Evolutionary conservation across 2,329 filamentous ascomycete genomes (phyloP), one percentile per base, ranked within the genome.

Genomic region (Colletotrichum caudatum): DNA sequence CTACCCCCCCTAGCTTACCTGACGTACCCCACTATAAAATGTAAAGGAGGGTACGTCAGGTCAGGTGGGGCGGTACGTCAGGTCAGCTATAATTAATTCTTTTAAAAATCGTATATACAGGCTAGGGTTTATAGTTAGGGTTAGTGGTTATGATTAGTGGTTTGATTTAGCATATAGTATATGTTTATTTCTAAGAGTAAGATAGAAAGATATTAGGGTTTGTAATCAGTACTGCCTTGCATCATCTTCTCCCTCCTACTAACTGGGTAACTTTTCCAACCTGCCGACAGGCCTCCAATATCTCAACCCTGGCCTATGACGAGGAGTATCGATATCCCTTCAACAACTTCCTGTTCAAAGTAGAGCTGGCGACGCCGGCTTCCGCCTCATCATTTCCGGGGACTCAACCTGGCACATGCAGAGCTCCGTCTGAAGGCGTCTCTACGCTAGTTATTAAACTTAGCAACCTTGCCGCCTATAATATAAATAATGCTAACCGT

Each of bases 281-380:
- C 7, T 44, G 58, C 58, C 18, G 20, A 20, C 20, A 72, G 74
- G 5, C 70, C 11, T 57, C 70, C 12, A 53, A 71, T 18, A 54
- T 76, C 39, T 68, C 75, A 2, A 69, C 76, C 14, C 11, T 78
- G 16, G 74, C 71, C 2, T 74, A 77, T 69, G 57, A 71, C 44
- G 68, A 74, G 41, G 18, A 76, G 9, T 66, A 58, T n/a, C n/a
- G 64, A 59, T 76, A 74, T 59, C 64, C 70, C 41, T 75, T 73
- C 71, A 75, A 80, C 69, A 76, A 78, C 71, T 77, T 75, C 73
- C 62, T 78, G 59, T 75, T 76, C 72, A 74, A 75, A 46, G 72
- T 78, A 35, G 64, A 73, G 11, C 65, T 77, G 11, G 57, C 61
- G 29, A 26, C 20, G 4, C 74, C 75, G 8, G 74, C 73, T 16